These are phyloP conservation scores for Pharnaceum exiguum DNA, from an alignment of 148 eudicot species.

Conservation along the genomic window DNA sequence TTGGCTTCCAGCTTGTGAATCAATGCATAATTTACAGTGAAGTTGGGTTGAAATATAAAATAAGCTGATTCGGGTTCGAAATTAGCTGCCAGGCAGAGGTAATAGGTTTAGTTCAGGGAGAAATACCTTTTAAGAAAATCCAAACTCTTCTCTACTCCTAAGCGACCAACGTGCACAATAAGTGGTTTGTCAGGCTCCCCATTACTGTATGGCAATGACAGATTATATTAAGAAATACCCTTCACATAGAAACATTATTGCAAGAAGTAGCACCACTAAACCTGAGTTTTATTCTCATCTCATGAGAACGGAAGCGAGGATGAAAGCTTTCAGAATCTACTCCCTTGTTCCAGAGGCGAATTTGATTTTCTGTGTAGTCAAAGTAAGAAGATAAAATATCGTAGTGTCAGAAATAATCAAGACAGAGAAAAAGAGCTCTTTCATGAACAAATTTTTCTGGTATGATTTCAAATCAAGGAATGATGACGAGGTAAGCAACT, in stretches of 20 bases:
- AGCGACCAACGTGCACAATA: conserved; percentile 44
- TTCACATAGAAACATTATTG: background rate
- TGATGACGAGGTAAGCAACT: background rate
- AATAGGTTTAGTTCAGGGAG: too few relatives aligned
- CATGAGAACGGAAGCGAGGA: conserved; percentile 68
- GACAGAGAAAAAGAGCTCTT: too few relatives aligned
- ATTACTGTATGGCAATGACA: conserved; percentile 34
- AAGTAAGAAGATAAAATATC: background rate
- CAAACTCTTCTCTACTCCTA: conserved; percentile 51
- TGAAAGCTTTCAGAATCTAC: conserved; percentile 97
- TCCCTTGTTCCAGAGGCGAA: conserved; percentile 97
- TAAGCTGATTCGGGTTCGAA: too few relatives aligned
- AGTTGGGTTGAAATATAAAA: too few relatives aligned
- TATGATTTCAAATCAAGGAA: too few relatives aligned
- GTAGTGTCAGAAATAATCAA: background rate
- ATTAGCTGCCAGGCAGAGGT: too few relatives aligned
- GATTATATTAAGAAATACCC: background rate
- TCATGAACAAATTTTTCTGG: too few relatives aligned
- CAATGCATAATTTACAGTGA: too few relatives aligned
- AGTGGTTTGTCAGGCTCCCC: conserved; percentile 54
- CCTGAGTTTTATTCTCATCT: conserved; percentile 86
- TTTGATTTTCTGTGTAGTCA: conserved; percentile 35
- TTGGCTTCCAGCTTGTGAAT: too few relatives aligned
- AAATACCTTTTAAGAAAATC: conserved; percentile 45
- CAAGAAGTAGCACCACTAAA: conserved; percentile 9